phyloP scores from a whole-genome alignment of 768 basidiomycete species.

The Coprinopsis sp. region DNA sequence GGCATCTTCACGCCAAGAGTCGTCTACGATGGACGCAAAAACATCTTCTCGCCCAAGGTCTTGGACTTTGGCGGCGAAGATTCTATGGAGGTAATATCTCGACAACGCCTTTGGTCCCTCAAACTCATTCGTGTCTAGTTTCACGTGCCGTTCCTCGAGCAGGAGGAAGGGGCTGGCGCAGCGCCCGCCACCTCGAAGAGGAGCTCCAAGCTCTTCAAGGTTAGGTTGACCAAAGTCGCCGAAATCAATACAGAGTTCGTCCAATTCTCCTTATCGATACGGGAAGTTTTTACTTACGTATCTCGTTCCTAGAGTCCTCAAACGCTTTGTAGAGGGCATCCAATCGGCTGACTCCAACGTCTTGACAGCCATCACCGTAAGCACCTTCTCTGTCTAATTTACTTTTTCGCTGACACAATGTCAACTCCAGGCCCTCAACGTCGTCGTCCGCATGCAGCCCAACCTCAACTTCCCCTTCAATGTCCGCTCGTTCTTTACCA shows the following conservation, averaged over 20 bases:
- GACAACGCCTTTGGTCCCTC: neutral
- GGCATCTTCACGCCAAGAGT: conserved; percentile 61
- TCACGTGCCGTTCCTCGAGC: conserved; percentile 48
- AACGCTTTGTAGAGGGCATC: conserved; percentile 55
- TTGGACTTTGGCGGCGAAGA: conserved; percentile 51
- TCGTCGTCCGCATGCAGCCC: conserved; percentile 78
- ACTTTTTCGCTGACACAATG: neutral
- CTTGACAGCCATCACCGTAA: conserved; percentile 55
- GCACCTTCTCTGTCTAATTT: conserved; percentile 10
- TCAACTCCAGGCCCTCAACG: conserved; percentile 58
- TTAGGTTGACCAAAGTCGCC: conserved; percentile 57
- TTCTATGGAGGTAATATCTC: conserved; percentile 44
- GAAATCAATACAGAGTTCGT: conserved; percentile 34
- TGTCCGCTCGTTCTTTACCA: conserved; percentile 71
- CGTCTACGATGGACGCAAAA: conserved; percentile 79
- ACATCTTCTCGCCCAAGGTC: conserved; percentile 53
- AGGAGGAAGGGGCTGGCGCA: conserved; percentile 17
- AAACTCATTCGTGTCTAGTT: conserved; percentile 40
- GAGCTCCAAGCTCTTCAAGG: conserved; percentile 61
- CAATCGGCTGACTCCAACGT: conserved; percentile 65
- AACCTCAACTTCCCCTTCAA: conserved; percentile 70
- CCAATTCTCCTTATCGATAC: neutral
- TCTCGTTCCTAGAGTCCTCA: conserved; percentile 43
- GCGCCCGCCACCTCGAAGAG: conserved; percentile 24
- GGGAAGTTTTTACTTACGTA: neutral